Base-by-base conservation (phyloP, 2,329 filamentous ascomycete species). In the Botryosphaeria dothidea region DNA sequence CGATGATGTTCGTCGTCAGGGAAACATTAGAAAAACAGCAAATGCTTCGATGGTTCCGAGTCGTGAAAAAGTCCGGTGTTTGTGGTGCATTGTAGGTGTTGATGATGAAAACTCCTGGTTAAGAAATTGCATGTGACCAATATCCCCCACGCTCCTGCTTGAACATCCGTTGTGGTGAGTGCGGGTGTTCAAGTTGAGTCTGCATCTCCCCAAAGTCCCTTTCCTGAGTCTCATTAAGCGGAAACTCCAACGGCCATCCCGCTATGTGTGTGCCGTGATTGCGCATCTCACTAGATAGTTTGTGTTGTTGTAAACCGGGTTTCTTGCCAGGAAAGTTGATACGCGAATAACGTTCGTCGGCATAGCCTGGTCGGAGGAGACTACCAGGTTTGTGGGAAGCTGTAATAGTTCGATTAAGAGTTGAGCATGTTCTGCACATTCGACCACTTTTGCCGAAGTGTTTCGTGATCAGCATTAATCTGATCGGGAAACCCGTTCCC, bases 401-500 rank as follows among this genome's bases (percentile, higher is more conserved):
- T 13, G 45, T 2, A 13, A 21, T 4, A 13, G 13, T n/a, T n/a
- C 54, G 58, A 46, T 41, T 65, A 38, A 27, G 67, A 64, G 49
- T 74, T 78, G 75, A 83, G 77, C 77, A 83, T 74, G 48, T 78
- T 74, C 64, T 79, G 78, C 27, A 84, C 74, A 70, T 75, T 81
- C 66, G 78, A 76, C 78, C 80, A 81, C 69, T 81, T 82, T 72
- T 83, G 80, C 72, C 81, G 81, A 64, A 83, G 73, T 7, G 72
- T 73, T 63, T 84, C 82, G 69, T 82, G 75, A 65, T 84, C 81
- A 61, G 80, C 76, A 69, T 82, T 81, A 64, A 80, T 77, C 81
- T 69, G 71, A 48, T 8, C 17, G 49, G 49, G 8, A n/a, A 15
- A 31, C 34, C 27, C 11, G 5, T 31, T 41, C 38, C 13, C 43